These are phyloP conservation scores for Vararia minispora DNA, from an alignment of 768 basidiomycete genomes.

Conservation along the genomic window DNA sequence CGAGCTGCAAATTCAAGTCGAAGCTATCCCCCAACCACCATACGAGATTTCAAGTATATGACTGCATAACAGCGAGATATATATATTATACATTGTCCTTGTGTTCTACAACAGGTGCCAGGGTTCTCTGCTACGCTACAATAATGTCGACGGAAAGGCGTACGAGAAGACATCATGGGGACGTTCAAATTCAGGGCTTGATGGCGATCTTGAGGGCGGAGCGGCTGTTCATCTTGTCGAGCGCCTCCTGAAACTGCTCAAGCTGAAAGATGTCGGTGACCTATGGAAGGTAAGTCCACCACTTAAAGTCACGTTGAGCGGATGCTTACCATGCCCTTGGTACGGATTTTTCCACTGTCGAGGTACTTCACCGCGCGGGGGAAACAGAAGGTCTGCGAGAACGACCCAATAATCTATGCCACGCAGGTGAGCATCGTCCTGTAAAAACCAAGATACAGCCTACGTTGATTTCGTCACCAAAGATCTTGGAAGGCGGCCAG, in stretches of 20 bases:
- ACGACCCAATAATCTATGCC: conserved; percentile 91
- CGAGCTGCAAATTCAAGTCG: too few relatives aligned
- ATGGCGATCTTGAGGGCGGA: conserved; percentile 42
- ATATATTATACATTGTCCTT: too few relatives aligned
- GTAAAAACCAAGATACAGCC: neutral
- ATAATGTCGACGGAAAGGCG: too few relatives aligned
- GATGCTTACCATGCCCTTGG: conserved; percentile 62
- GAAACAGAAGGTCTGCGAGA: conserved; percentile 85
- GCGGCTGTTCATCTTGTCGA: conserved; percentile 55
- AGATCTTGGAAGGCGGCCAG: conserved; percentile 81
- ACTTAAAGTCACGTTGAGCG: neutral
- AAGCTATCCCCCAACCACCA: too few relatives aligned
- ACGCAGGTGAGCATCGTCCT: neutral
- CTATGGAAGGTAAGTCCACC: conserved; percentile 17
- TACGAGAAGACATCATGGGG: too few relatives aligned
- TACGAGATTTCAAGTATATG: too few relatives aligned
- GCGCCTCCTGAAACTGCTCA: conserved; percentile 49
- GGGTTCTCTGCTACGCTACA: too few relatives aligned
- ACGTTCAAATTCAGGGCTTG: conserved; percentile 24
- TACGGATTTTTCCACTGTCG: conserved; percentile 73
- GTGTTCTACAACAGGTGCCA: too few relatives aligned
- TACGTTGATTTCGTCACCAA: conserved; percentile 58
- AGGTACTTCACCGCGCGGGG: conserved; percentile 84
- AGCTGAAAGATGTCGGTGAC: conserved; percentile 48
- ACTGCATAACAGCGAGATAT: too few relatives aligned